A percentile compares a stretch with the other conserved stretches of the same genome.
Conservation (phyloP, 768 basidiomycete genomes). For the Mycena latifolia region DNA sequence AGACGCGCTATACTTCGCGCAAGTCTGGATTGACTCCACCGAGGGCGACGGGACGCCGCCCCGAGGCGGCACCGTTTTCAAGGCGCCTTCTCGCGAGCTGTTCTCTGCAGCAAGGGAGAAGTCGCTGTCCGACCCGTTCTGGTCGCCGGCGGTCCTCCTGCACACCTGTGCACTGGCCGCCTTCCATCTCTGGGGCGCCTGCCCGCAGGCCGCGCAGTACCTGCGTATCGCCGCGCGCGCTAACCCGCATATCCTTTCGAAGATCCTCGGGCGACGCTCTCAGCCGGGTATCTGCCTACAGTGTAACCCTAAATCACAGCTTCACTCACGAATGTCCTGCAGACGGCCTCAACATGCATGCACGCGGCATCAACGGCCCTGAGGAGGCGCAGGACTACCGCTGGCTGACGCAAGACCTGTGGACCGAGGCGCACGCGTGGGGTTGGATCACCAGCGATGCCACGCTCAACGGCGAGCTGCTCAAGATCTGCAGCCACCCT, state of each 20-base stretch:
- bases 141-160: conserved; percentile 36
- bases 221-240: conserved; percentile 39
- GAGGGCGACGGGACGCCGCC: background rate
- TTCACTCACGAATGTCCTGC: too few species aligned
- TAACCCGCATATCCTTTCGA: conserved; percentile 43
- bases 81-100: conserved; percentile 3
- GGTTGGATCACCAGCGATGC: conserved; percentile 25
- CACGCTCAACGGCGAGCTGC: conserved; percentile 34
- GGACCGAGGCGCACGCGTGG: conserved; percentile 40
- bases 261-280: conserved; percentile 43
- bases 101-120: conserved; percentile 26
- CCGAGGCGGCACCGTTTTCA: conserved; percentile 25
- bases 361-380: conserved; percentile 41
- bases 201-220: conserved; percentile 44
- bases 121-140: conserved; percentile 8
- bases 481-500: conserved; percentile 40
- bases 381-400: conserved; percentile 50
- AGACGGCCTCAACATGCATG: conserved; percentile 40
- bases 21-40: conserved; percentile 12
- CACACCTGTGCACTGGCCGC: conserved; percentile 44
- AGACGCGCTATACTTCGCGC: conserved; percentile 27
- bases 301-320: too few species aligned
- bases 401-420: conserved; percentile 47
- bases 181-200: conserved; percentile 44
- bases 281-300: conserved; percentile 40